These are phyloP conservation scores for Candida arabinofermentans DNA, from an alignment of 805 yeast species.

Conservation along the genomic window DNA sequence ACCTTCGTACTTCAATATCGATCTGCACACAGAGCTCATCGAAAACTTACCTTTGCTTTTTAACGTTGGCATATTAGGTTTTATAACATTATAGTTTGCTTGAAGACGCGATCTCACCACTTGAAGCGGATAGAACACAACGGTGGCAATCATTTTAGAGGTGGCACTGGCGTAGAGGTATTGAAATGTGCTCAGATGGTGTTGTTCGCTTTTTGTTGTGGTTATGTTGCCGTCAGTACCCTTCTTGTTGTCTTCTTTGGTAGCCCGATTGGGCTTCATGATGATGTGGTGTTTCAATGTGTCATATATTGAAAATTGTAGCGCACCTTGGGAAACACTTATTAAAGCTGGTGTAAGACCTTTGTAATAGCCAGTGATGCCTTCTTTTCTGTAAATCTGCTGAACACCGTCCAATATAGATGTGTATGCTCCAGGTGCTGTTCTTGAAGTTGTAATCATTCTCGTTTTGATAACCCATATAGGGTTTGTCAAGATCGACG, in stretches of 20 bases:
- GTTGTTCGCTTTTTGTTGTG: conserved; percentile 6
- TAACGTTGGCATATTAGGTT: too few species aligned
- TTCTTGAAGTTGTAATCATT: conserved; percentile 56
- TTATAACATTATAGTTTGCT: conserved; percentile 30
- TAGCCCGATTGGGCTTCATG: conserved; percentile 4
- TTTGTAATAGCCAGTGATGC: conserved; percentile 71
- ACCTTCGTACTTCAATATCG: conserved; percentile 50
- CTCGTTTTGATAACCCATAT: conserved; percentile 95
- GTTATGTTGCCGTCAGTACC: too few species aligned
- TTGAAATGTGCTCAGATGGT: conserved; percentile 43
- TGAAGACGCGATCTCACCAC: conserved; percentile 77
- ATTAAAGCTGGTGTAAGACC: conserved; percentile 76
- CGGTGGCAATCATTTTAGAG: conserved; percentile 66
- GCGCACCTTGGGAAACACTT: conserved; percentile 84
- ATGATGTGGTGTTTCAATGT: conserved; percentile 48
- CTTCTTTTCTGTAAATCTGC: conserved; percentile 48
- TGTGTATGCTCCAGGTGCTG: conserved; percentile 48
- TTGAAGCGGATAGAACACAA: conserved; percentile 78
- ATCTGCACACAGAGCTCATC: conserved; percentile 31
- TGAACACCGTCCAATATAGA: conserved; percentile 54
- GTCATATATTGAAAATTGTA: conserved; percentile 86
- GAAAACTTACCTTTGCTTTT: conserved; percentile 4
- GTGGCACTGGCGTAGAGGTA: conserved; percentile 63
- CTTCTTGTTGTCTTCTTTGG: too few species aligned
- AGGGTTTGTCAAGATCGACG: conserved; percentile 82